Conservation (phyloP, 176 grass and related monocot species). For the Cenchrus americanus region DNA sequence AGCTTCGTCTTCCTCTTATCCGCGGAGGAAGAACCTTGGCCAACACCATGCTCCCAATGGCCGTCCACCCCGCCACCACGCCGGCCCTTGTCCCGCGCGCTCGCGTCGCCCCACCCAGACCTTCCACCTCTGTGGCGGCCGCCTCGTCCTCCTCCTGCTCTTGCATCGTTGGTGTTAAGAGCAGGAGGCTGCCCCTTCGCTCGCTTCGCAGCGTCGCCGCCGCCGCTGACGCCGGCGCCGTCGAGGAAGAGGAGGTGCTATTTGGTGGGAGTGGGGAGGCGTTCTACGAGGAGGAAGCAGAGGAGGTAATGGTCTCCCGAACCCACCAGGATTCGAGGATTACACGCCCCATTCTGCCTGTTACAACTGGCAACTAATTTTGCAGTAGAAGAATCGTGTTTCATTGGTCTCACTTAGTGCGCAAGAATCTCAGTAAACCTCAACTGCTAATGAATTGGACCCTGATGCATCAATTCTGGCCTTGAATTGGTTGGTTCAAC, state of each 20-base stretch:
- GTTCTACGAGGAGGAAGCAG: neutral
- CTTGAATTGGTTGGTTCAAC: neutral
- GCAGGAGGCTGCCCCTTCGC: slow-evolving; percentile 17
- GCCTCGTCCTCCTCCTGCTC: slow-evolving; percentile 1
- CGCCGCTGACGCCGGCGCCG: slow-evolving; percentile 31
- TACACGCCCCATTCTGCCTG: neutral
- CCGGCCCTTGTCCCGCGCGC: slow-evolving; percentile 24
- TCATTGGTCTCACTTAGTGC: neutral
- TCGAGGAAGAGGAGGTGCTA: slow-evolving; percentile 33
- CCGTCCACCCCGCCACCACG: slow-evolving; percentile 48
- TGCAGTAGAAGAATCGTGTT: neutral
- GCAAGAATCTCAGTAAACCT: neutral
- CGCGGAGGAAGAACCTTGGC: slow-evolving; percentile 9
- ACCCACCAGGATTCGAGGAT: neutral
- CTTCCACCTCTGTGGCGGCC: slow-evolving; percentile 21
- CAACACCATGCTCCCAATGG: slow-evolving; percentile 53
- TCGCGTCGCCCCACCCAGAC: neutral
- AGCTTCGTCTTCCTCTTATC: slow-evolving; percentile 53
- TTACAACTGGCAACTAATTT: neutral
- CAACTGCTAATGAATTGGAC: neutral
- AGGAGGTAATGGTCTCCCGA: slow-evolving; percentile 47
- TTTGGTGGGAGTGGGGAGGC: neutral
- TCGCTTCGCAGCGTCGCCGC: slow-evolving; percentile 42
- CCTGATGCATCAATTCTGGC: neutral
- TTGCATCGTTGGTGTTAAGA: neutral